Conservation (phyloP, 2,329 filamentous ascomycete genomes). For the Catunica adiposa region DNA sequence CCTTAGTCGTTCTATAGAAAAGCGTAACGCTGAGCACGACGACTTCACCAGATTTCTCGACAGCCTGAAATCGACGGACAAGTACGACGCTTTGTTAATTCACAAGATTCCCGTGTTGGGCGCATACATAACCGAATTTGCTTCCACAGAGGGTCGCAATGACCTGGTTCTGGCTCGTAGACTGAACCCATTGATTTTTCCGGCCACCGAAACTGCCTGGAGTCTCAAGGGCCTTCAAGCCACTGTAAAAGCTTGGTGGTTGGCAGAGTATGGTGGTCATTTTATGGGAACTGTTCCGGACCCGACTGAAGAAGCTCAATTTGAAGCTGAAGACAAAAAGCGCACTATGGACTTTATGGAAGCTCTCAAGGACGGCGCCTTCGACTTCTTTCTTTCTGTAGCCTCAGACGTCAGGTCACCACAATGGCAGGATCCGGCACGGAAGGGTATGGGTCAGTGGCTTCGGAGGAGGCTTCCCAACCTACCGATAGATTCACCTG, state of each 20-base stretch:
- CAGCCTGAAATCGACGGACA: constrained; percentile 52
- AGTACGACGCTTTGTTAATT: constrained; percentile 55
- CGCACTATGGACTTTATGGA: constrained; percentile 59
- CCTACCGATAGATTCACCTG: constrained; percentile 48
- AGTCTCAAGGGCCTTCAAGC: constrained; percentile 60
- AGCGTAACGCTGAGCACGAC: constrained; percentile 47
- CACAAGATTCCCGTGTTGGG: constrained; percentile 73
- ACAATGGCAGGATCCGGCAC: constrained; percentile 77
- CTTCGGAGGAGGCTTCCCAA: constrained; percentile 64
- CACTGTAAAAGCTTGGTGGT: constrained; percentile 68
- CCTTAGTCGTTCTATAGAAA: constrained; percentile 61
- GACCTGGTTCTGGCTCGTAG: constrained; percentile 52
- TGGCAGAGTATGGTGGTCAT: constrained; percentile 82
- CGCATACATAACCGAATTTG: constrained; percentile 60
- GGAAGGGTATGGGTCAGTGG: constrained; percentile 65
- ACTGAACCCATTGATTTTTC: constrained; percentile 52
- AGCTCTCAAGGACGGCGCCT: constrained; percentile 70
- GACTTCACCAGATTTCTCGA: constrained; percentile 62
- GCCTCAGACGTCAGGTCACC: constrained; percentile 65
- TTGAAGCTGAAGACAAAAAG: constrained; percentile 43
- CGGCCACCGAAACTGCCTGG: constrained; percentile 54
- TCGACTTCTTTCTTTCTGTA: constrained; percentile 79
- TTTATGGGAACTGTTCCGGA: constrained; percentile 58
- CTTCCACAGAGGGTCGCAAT: constrained; percentile 55
- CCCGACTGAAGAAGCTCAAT: constrained; percentile 23